Evolutionary conservation across 1,284 basidiomycete genomes (phyloP), one percentile per base, ranked within the genome.

Genomic region (Mycosarcoma mackinlayi): DNA sequence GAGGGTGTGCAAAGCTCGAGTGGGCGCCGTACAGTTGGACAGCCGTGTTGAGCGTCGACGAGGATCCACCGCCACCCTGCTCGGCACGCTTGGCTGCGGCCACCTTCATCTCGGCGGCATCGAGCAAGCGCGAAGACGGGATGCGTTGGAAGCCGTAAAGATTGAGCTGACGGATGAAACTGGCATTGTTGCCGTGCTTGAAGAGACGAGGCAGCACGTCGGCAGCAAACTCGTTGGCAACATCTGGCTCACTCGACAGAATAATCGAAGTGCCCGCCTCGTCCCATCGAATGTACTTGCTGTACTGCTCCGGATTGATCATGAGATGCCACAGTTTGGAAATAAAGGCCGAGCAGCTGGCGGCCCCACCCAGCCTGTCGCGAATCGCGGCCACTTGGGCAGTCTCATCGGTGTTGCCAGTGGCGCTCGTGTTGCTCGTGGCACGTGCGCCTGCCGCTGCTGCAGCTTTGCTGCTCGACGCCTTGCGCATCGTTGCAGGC

Each of bases 271-370:
- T 73, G 33, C 80, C 80, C 0, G 74, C 74, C 40, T 78, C 71
- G 56, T 73, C 76, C 78, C 78, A 80, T 40, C 57, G 73, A 41
- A 80, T 78, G 58, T 77, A 80, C 44, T 69, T 72, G 59, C 65
- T 68, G 54, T 80, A 80, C 30, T 75, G 66, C 6, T 58, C 67
- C 8, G 80, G 80, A 53, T 78, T 77, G 62, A 76, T 77, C 78
- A 82, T 80, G 14, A 82, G 71, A 52, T 79, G 79, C 80, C 80
- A 82, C 19, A 82, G 71, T 63, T 82, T 82, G 33, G 75, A 77
- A 50, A 82, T 81, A 42, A 82, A 82, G 2, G 80, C 80, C 4
- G 78, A 79, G 62, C 80, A 82, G 65, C 81, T 79, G 21, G 80
- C 78, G 0, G 80, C 78, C 19, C 80, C 80, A 10, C 78, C 79